Percentiles rank a stretch among this genome's conserved stretches.
These are phyloP conservation scores for Leucosporidium creatinivorum DNA, from an alignment of 768 basidiomycete species.

Conservation along the genomic window DNA sequence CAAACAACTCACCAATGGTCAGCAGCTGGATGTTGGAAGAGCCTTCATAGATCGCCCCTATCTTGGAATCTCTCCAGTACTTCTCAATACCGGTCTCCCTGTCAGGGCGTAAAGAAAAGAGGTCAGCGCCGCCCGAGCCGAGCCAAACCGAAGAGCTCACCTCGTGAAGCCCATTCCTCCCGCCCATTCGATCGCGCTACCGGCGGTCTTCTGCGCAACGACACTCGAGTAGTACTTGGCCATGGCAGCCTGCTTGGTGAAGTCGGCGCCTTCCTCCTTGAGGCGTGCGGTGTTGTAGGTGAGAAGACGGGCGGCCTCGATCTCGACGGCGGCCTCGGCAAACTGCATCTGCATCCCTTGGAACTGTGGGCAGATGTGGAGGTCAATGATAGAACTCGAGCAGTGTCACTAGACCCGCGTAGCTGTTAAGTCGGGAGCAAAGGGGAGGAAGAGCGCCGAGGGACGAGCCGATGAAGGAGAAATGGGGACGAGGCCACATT, in stretches of 20 bases:
- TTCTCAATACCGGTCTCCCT: conserved; percentile 59
- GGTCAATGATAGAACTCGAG: not conserved
- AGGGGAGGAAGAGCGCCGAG: too few relatives aligned
- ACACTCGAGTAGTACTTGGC: conserved; percentile 89
- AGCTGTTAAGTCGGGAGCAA: too few relatives aligned
- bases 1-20: conserved; percentile 54
- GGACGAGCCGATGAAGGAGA: too few relatives aligned
- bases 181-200: conserved; percentile 90
- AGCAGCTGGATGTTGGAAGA: conserved; percentile 97
- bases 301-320: conserved; percentile 67
- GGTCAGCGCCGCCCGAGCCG: not conserved
- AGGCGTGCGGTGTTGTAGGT: conserved; percentile 95
- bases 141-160: not conserved
- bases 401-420: not conserved
- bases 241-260: conserved; percentile 94
- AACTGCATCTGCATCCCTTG: conserved; percentile 96
- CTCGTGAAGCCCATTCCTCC: conserved; percentile 82
- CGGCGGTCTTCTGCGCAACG: conserved; percentile 79
- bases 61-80: conserved; percentile 89
- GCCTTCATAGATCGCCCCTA: conserved; percentile 48
- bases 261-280: conserved; percentile 79
- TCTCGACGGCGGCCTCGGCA: conserved; percentile 77
- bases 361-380: conserved; percentile 47
- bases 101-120: not conserved
- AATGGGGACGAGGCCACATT: too few relatives aligned